Conservation (phyloP, 441 rosid genomes). For the Erodium texanum region DNA sequence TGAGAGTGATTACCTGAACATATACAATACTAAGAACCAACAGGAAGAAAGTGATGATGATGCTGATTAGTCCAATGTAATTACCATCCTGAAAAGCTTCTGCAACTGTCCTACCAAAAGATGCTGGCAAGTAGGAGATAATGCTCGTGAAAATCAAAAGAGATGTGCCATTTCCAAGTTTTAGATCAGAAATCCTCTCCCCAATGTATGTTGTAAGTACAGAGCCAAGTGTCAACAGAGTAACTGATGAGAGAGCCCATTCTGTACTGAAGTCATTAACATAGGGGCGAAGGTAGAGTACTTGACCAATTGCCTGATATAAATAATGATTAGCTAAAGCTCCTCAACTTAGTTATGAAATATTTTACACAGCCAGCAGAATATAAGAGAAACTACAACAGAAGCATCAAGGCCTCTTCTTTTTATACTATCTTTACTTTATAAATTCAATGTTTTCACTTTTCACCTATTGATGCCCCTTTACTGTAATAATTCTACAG, state of each 20-base stretch:
- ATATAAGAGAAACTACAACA: background rate
- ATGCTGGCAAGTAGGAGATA: conserved; percentile 92
- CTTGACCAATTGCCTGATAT: conserved; percentile 85
- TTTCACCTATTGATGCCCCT: background rate
- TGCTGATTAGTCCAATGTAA: conserved; percentile 67
- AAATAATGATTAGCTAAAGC: conserved; percentile 5
- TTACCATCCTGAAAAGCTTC: conserved; percentile 85
- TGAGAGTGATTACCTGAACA: conserved; percentile 66
- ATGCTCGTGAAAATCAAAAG: conserved; percentile 91
- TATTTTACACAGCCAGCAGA: background rate
- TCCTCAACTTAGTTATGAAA: background rate
- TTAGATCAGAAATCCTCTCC: conserved; percentile 80
- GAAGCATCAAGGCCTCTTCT: conserved; percentile 2
- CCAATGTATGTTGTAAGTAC: conserved; percentile 80
- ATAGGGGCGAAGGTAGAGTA: conserved; percentile 76
- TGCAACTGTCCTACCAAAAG: conserved; percentile 80
- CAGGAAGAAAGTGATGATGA: conserved; percentile 61
- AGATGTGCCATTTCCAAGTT: conserved; percentile 96
- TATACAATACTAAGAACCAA: conserved; percentile 85
- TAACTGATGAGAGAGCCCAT: conserved; percentile 88
- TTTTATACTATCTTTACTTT: background rate
- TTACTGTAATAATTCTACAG: background rate
- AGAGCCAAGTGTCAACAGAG: conserved; percentile 76
- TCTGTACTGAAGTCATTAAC: conserved; percentile 75
- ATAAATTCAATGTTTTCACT: background rate